Evolutionary conservation across 2,329 filamentous ascomycete species (phyloP).

Genomic region (Nemania sp.): DNA sequence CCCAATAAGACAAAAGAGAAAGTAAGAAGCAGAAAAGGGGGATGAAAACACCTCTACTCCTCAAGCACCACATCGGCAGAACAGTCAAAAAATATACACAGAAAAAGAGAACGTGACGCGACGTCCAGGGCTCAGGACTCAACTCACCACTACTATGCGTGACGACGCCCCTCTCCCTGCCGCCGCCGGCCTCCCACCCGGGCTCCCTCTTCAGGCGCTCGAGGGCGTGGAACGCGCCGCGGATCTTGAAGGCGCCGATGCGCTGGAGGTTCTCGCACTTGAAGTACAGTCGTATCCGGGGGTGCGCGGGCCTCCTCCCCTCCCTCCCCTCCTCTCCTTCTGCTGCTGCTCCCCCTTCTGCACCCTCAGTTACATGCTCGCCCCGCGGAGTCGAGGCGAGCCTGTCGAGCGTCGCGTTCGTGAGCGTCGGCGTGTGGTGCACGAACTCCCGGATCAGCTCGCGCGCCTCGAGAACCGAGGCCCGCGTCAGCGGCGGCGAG

Average conservation of each 20-base stretch:
- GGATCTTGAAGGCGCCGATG: conserved; percentile 89
- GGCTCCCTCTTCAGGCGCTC: conserved; percentile 67
- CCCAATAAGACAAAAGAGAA: neutral
- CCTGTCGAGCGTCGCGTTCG: conserved; percentile 72
- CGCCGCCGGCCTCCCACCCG: conserved; percentile 63
- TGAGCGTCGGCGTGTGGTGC: conserved; percentile 83
- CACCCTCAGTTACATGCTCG: no score
- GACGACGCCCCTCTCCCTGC: conserved; percentile 71
- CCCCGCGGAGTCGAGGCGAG: conserved; percentile 77
- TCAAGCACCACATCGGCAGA: neutral
- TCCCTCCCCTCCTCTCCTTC: neutral
- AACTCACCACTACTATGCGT: conserved; percentile 83
- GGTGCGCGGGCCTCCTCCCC: conserved; percentile 61
- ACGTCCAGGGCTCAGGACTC: no score
- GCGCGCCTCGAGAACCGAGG: conserved; percentile 74
- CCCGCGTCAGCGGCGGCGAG: conserved; percentile 69
- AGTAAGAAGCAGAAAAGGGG: neutral
- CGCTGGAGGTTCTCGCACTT: conserved; percentile 95
- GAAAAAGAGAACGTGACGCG: no score
- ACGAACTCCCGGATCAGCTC: conserved; percentile 73
- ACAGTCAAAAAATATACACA: neutral
- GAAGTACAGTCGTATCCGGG: conserved; percentile 79
- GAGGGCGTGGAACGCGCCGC: conserved; percentile 88
- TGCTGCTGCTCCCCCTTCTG: neutral
- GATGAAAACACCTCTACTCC: neutral